These are phyloP conservation scores for Didymella pinodella DNA, from an alignment of 2,329 filamentous ascomycete species.

Conservation along the genomic window DNA sequence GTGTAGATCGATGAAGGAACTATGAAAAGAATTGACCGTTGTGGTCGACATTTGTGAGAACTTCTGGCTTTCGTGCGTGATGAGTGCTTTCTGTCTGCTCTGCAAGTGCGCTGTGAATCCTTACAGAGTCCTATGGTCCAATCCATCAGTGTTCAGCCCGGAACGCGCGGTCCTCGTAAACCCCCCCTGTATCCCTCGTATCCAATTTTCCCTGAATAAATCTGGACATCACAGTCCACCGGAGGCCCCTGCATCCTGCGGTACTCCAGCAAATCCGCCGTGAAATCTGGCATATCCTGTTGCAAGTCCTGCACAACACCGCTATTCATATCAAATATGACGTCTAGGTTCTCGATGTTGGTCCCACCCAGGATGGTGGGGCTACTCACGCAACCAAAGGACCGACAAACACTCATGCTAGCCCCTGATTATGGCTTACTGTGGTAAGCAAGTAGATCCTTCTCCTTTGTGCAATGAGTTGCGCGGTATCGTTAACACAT, in stretches of 20 bases:
- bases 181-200: constrained; percentile 6
- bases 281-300: constrained; percentile 15
- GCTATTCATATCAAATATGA: too few species aligned
- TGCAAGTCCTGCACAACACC: too few species aligned
- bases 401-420: background rate
- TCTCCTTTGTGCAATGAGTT: background rate
- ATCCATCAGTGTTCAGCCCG: constrained; percentile 13
- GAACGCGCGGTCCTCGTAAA: constrained; percentile 20
- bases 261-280: constrained; percentile 18
- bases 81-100: constrained; percentile 29
- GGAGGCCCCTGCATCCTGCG: constrained; percentile 13
- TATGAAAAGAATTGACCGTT: constrained; percentile 27
- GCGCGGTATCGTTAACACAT: constrained; percentile 1
- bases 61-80: constrained; percentile 31
- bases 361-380: too few species aligned
- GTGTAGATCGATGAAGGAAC: constrained; percentile 27
- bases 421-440: constrained; percentile 2
- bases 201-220: background rate
- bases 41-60: constrained; percentile 26
- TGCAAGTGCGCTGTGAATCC: constrained; percentile 25
- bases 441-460: too few species aligned
- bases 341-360: too few species aligned
- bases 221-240: constrained; percentile 18
- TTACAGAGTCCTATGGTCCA: constrained; percentile 18
- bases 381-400: too few species aligned